phyloP scores from a whole-genome alignment of 2,329 filamentous ascomycete genomes.

The Ceratocystis huliohia region DNA sequence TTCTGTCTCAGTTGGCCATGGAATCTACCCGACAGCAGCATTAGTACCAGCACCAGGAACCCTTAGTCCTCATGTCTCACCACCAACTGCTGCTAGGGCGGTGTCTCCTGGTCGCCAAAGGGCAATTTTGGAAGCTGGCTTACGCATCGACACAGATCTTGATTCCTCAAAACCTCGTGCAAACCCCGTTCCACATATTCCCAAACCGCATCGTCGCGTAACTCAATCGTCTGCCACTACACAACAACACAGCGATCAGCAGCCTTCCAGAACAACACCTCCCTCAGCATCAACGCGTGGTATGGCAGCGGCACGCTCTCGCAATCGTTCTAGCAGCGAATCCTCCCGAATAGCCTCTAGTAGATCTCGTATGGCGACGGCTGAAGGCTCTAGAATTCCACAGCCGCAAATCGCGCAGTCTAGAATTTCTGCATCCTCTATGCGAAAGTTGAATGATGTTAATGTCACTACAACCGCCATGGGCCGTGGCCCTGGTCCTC shows the following conservation, averaged over 20 bases:
- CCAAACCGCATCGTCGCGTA: not conserved
- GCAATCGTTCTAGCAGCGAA: conserved; percentile 16
- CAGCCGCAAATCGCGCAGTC: conserved; percentile 11
- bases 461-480: not conserved
- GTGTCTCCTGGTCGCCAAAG: conserved; percentile 35
- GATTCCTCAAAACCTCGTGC: conserved; percentile 4
- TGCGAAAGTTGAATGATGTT: conserved; percentile 30
- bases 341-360: conserved; percentile 18
- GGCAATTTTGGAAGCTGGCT: conserved; percentile 59
- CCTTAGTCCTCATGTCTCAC: conserved; percentile 4
- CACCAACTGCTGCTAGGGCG: not conserved
- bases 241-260: conserved; percentile 38
- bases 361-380: conserved; percentile 16
- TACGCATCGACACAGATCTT: conserved; percentile 36
- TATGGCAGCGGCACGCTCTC: conserved; percentile 13
- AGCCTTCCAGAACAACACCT: not conserved
- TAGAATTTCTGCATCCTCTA: conserved; percentile 33
- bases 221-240: conserved; percentile 26
- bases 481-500: conserved; percentile 7
- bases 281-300: conserved; percentile 5
- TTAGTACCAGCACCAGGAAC: not conserved
- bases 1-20: conserved; percentile 46
- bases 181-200: not conserved
- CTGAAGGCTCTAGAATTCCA: conserved; percentile 9
- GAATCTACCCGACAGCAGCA: conserved; percentile 33